Percentiles rank a stretch among this genome's conserved stretches.
These are phyloP conservation scores for Gossypium arboreum DNA, from an alignment of 345 rosid species.

Conservation along the genomic window DNA sequence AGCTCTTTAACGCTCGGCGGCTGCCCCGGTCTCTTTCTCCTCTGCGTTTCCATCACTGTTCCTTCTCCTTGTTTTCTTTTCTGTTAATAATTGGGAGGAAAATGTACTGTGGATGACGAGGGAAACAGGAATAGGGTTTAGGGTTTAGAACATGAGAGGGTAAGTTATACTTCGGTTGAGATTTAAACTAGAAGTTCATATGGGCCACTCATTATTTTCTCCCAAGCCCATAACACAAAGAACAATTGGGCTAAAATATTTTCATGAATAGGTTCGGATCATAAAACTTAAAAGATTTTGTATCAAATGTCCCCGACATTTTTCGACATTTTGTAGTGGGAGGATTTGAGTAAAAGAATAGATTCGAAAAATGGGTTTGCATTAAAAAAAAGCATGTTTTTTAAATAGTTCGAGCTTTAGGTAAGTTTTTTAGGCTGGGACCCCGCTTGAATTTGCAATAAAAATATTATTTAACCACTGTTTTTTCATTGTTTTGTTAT, in stretches of 20 bases:
- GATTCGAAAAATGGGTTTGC: rapidly evolving
- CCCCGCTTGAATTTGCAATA: rapidly evolving
- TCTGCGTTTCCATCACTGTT: background rate
- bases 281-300: too few relatives aligned
- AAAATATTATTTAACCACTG: rapidly evolving
- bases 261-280: too few relatives aligned
- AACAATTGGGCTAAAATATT: too few relatives aligned
- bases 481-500: too few relatives aligned
- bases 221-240: too few relatives aligned
- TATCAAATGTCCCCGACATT: too few relatives aligned
- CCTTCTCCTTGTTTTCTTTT: background rate
- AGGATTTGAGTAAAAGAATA: too few relatives aligned
- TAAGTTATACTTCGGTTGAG: too few relatives aligned
- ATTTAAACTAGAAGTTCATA: too few relatives aligned
- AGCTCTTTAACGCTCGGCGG: conserved; percentile 33
- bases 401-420: rapidly evolving
- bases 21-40: conserved; percentile 1
- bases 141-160: background rate
- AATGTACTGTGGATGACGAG: background rate
- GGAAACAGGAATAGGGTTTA: background rate
- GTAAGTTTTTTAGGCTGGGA: too few relatives aligned
- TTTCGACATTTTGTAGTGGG: too few relatives aligned
- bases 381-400: rapidly evolving
- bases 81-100: background rate
- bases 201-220: too few relatives aligned